Evolutionary conservation across 345 rosid species (phyloP).

Genomic region (Murraya paniculata): DNA sequence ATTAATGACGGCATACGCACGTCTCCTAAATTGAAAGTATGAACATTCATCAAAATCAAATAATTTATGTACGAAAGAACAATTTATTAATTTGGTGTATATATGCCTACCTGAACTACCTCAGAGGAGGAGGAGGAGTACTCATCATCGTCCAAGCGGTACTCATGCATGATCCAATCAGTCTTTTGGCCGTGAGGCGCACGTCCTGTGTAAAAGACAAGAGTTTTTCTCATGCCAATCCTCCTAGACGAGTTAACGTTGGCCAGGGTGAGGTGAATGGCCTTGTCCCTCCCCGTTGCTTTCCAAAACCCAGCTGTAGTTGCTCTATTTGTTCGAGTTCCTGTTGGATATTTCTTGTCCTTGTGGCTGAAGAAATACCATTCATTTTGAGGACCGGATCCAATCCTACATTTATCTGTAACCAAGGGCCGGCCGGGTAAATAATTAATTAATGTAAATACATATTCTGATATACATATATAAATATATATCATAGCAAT

Average conservation of each 20-base stretch:
- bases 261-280: slow-evolving; percentile 54
- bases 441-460: too few species aligned
- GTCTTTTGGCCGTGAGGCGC: slow-evolving; percentile 99
- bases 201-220: slow-evolving; percentile 95
- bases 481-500: too few species aligned
- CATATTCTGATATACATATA: too few species aligned
- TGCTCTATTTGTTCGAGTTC: slow-evolving; percentile 94
- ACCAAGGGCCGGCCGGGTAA: not conserved
- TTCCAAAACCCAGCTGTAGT: slow-evolving; percentile 98
- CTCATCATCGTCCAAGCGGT: slow-evolving; percentile 72
- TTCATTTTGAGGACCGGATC: slow-evolving; percentile 94
- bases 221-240: slow-evolving; percentile 97
- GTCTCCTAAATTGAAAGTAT: not conserved
- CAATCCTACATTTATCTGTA: slow-evolving; percentile 87
- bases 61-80: too few species aligned
- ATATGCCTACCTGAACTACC: slow-evolving; percentile 52
- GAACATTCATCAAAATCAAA: not conserved
- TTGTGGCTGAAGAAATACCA: slow-evolving; percentile 99
- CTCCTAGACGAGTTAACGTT: slow-evolving; percentile 40
- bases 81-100: too few species aligned
- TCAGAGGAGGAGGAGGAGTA: slow-evolving; percentile 27
- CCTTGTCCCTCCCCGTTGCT: slow-evolving; percentile 99
- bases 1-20: not conserved
- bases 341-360: slow-evolving; percentile 98
- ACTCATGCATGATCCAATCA: slow-evolving; percentile 99